Evolutionary conservation across 768 basidiomycete genomes (phyloP).

Genomic region (Pulveroboletus sp.): DNA sequence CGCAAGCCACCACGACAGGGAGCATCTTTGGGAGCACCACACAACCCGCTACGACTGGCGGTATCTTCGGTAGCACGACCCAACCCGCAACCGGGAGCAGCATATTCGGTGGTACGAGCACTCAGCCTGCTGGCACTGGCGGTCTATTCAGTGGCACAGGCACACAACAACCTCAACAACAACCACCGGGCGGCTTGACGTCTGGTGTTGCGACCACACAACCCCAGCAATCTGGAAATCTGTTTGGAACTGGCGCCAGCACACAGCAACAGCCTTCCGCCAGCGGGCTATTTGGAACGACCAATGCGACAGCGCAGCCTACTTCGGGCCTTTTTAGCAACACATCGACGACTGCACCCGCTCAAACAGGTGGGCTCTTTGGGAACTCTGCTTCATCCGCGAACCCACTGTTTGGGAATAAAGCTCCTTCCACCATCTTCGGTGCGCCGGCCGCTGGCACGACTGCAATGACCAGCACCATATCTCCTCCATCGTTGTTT

Average conservation of each 20-base stretch:
- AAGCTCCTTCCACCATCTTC: constrained; percentile 27
- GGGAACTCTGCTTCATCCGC: constrained; percentile 24
- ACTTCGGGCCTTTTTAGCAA: constrained; percentile 28
- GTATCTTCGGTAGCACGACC: constrained; percentile 18
- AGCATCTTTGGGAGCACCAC: constrained; percentile 10
- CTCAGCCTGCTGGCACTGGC: constrained; percentile 19
- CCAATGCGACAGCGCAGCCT: constrained; percentile 15
- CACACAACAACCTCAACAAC: constrained; percentile 16
- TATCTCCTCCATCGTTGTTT: constrained; percentile 31
- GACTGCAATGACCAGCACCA: constrained; percentile 6
- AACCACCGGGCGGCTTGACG: constrained; percentile 9
- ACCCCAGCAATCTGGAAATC: constrained; percentile 20
- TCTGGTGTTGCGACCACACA: constrained; percentile 21
- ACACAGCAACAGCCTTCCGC: constrained; percentile 22
- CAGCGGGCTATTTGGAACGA: constrained; percentile 26
- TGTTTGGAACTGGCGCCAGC: constrained; percentile 15
- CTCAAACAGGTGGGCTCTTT: constrained; percentile 24
- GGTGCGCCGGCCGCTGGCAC: constrained; percentile 27
- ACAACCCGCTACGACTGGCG: constrained; percentile 15
- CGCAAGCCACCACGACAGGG: constrained; percentile 7
- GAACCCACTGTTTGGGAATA: constrained; percentile 37
- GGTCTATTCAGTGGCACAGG: constrained; percentile 23
- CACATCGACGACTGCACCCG: constrained; percentile 17
- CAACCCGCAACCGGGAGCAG: constrained; percentile 20
- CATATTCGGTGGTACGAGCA: constrained; percentile 20